Evolutionary conservation across 2,329 filamentous ascomycete species (phyloP).

Genomic region (Pseudogymnoascus pannorum): DNA sequence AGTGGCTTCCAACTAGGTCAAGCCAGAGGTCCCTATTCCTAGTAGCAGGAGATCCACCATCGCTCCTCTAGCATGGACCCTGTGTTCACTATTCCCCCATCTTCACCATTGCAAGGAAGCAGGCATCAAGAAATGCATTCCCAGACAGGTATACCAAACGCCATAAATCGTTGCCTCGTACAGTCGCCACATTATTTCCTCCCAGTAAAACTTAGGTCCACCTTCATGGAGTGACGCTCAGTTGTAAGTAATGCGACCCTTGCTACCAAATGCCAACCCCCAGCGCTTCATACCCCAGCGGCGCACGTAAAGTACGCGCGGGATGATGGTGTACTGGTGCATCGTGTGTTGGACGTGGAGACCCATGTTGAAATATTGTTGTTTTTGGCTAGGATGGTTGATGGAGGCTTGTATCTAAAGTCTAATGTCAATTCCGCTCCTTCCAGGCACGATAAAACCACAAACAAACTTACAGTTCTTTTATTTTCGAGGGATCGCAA

Average conservation of each 20-base stretch:
- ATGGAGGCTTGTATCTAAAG: background rate
- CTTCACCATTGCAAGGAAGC: background rate
- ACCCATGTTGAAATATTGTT: slow-evolving; percentile 9
- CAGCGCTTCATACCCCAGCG: slow-evolving; percentile 19
- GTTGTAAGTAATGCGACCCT: slow-evolving; percentile 13
- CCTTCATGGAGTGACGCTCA: background rate
- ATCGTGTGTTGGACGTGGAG: slow-evolving; percentile 15
- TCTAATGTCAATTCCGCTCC: background rate
- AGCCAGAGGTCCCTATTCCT: background rate
- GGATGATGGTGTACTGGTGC: slow-evolving; percentile 20
- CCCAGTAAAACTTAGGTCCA: background rate
- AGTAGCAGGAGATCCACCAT: background rate
- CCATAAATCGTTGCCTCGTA: background rate
- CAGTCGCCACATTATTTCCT: background rate
- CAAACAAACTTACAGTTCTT: background rate
- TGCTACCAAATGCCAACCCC: slow-evolving; percentile 17
- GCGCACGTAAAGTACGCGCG: slow-evolving; percentile 18
- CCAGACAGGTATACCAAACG: background rate
- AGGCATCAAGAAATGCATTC: background rate
- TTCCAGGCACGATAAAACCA: background rate
- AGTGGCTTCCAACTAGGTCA: background rate
- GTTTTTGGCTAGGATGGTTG: background rate
- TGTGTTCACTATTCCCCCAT: background rate
- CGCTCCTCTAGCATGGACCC: background rate
- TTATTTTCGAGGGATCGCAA: background rate